phyloP scores from a whole-genome alignment of 176 grass and related monocot genomes.

The Triticum dicoccoides region DNA sequence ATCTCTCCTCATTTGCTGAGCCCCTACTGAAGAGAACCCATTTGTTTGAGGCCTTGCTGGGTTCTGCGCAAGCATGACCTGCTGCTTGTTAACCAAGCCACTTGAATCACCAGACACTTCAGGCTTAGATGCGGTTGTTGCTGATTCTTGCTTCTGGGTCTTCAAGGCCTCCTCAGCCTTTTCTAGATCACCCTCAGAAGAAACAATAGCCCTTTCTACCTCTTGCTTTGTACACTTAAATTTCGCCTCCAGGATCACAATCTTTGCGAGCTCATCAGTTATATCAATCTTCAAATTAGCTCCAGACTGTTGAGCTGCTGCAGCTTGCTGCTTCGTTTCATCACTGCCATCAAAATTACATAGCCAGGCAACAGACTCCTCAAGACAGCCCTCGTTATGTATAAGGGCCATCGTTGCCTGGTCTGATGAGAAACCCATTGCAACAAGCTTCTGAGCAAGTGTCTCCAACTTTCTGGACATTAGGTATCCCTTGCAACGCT shows the following conservation, averaged over 20 bases:
- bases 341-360: conserved; percentile 81
- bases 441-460: conserved; percentile 79
- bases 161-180: conserved; percentile 84
- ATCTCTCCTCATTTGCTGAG: conserved; percentile 63
- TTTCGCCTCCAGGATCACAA: conserved; percentile 66
- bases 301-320: conserved; percentile 54
- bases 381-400: conserved; percentile 86
- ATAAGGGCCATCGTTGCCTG: conserved; percentile 96
- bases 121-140: conserved; percentile 23
- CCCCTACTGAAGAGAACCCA: conserved; percentile 37
- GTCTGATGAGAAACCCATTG: conserved; percentile 94
- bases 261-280: conserved; percentile 74
- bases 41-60: conserved; percentile 61
- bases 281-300: conserved; percentile 93
- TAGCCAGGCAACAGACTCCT: conserved; percentile 91
- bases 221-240: conserved; percentile 92
- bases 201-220: conserved; percentile 94
- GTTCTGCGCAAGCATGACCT: conserved; percentile 39
- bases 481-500: conserved; percentile 88
- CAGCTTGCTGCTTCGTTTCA: conserved; percentile 71
- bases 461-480: conserved; percentile 91
- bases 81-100: conserved; percentile 57
- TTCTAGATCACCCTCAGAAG: conserved; percentile 86
- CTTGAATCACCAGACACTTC: conserved; percentile 55
- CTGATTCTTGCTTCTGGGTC: conserved; percentile 72